These are phyloP conservation scores for Hypoxylon intermedium DNA, from an alignment of 495 filamentous ascomycete species.

Conservation along the genomic window DNA sequence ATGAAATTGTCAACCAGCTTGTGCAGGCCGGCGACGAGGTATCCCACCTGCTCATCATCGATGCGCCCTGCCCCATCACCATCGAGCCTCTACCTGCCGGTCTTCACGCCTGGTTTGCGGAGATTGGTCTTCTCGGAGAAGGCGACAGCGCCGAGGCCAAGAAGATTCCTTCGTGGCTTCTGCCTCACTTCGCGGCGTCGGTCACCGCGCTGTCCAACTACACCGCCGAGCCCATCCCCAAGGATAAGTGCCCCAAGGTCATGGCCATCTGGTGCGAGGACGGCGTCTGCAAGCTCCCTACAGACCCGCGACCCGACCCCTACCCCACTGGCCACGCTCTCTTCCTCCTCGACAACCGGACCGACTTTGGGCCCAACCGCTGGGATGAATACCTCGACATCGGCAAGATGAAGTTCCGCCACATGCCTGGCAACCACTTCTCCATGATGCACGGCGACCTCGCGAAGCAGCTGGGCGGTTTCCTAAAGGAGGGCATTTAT, in stretches of 20 bases:
- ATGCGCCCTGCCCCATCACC: slow-evolving; percentile 79
- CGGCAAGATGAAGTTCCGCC: slow-evolving; percentile 65
- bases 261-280: slow-evolving; percentile 81
- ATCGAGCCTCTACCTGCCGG: slow-evolving; percentile 79
- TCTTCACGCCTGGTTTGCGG: slow-evolving; percentile 79
- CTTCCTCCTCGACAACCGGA: slow-evolving; percentile 80
- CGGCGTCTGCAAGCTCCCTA: slow-evolving; percentile 75
- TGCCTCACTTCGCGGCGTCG: slow-evolving; percentile 82
- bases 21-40: slow-evolving; percentile 71
- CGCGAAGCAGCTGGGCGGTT: slow-evolving; percentile 51
- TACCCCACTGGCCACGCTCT: slow-evolving; percentile 72
- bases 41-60: slow-evolving; percentile 78
- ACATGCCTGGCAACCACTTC: slow-evolving; percentile 75
- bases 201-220: slow-evolving; percentile 79
- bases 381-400: slow-evolving; percentile 78
- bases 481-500: slow-evolving; percentile 48
- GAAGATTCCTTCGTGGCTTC: slow-evolving; percentile 77
- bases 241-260: slow-evolving; percentile 66
- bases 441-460: slow-evolving; percentile 71
- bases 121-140: slow-evolving; percentile 81
- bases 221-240: slow-evolving; percentile 61
- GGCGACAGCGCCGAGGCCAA: slow-evolving; percentile 49
- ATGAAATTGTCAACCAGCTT: slow-evolving; percentile 78
- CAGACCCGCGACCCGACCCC: slow-evolving; percentile 73
- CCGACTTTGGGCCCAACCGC: slow-evolving; percentile 77